A percentile compares a stretch with the other conserved stretches of the same genome.
phyloP scores from a whole-genome alignment of 208 protist genomes.

The Leishmania gerbilli region DNA sequence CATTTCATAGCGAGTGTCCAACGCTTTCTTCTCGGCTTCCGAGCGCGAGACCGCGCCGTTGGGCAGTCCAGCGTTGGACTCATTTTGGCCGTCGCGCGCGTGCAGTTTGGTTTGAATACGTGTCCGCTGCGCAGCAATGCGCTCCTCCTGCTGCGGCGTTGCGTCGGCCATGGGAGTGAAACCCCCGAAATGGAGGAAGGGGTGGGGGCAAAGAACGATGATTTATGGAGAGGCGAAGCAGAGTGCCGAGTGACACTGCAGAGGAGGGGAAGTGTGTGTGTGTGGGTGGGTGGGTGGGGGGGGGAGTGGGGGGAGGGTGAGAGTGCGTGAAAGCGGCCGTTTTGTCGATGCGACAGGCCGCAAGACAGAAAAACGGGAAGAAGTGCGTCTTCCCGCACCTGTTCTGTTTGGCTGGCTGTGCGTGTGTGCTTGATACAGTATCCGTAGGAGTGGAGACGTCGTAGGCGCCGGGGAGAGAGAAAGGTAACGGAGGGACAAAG shows the following conservation, averaged over 20 bases:
- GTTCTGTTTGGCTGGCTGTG: background rate
- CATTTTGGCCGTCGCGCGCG: slow-evolving; percentile 12
- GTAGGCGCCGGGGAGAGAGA: background rate
- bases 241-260: background rate
- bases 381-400: background rate
- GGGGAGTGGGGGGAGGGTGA: too few relatives aligned
- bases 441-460: background rate
- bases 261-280: too few relatives aligned
- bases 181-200: background rate
- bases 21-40: slow-evolving; percentile 47
- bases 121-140: slow-evolving; percentile 54
- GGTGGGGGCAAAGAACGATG: background rate
- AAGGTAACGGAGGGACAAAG: background rate
- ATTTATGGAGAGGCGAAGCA: background rate
- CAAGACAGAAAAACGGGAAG: background rate
- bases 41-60: slow-evolving; percentile 8
- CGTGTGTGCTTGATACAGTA: background rate
- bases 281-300: too few relatives aligned
- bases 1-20: slow-evolving; percentile 52
- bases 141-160: slow-evolving; percentile 48
- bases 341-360: background rate
- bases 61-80: background rate
- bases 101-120: slow-evolving; percentile 38
- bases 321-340: background rate
- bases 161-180: slow-evolving; percentile 14